Evolutionary conservation across 1,284 basidiomycete species (phyloP).

Genomic region (Ustilago nuda): DNA sequence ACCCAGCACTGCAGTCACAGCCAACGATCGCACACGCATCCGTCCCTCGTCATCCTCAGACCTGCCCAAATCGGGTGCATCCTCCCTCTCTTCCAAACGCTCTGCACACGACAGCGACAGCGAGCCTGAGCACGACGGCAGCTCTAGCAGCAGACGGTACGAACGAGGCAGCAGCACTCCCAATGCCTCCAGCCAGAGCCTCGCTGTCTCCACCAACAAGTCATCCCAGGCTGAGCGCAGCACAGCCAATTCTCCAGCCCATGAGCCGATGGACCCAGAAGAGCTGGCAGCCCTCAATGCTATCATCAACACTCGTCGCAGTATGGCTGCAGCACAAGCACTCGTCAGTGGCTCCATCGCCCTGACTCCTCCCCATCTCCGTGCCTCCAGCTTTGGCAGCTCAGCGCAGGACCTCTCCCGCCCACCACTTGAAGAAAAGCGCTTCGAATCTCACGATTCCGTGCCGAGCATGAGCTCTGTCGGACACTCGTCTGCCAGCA

Average conservation of each 20-base stretch:
- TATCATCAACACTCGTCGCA: conserved; percentile 68
- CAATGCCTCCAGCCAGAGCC: neutral
- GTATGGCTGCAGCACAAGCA: conserved; percentile 66
- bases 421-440: conserved; percentile 32
- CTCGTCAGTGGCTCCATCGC: conserved; percentile 58
- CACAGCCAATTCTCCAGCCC: conserved; percentile 21
- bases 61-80: conserved; percentile 11
- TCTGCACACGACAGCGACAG: conserved; percentile 20
- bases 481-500: conserved; percentile 29
- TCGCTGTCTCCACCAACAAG: conserved; percentile 2
- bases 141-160: neutral
- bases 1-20: conserved; percentile 20
- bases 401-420: conserved; percentile 27
- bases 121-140: neutral
- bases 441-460: conserved; percentile 48
- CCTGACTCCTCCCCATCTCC: conserved; percentile 16
- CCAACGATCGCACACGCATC: conserved; percentile 32
- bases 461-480: conserved; percentile 51
- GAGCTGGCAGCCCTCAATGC: conserved; percentile 67
- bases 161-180: conserved; percentile 8
- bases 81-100: conserved; percentile 22
- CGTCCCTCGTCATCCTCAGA: conserved; percentile 23
- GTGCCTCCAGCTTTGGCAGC: conserved; percentile 42
- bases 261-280: conserved; percentile 62
- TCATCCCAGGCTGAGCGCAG: conserved; percentile 3